phyloP scores from a whole-genome alignment of 306 rosid species.

The Vigna mungo region DNA sequence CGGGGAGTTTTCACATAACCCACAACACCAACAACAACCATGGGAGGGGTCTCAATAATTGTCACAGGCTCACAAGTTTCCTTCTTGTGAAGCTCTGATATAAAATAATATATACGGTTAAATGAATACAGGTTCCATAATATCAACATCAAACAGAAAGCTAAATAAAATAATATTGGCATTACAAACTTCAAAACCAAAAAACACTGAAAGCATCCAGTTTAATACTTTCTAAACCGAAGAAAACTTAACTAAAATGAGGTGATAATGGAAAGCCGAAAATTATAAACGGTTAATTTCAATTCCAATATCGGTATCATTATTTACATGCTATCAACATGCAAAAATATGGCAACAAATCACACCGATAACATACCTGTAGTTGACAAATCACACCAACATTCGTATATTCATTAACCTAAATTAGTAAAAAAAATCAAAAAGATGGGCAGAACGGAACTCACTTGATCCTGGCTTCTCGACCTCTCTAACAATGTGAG shows the following conservation, averaged over 20 bases:
- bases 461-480: conserved; percentile 88
- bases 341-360: neutral
- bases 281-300: too few species aligned
- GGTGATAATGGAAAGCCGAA: too few species aligned
- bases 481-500: conserved; percentile 88
- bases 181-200: neutral
- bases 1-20: conserved; percentile 89
- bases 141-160: neutral
- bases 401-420: neutral
- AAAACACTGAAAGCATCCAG: too few species aligned
- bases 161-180: neutral
- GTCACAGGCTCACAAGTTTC: conserved; percentile 91
- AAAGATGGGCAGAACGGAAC: neutral
- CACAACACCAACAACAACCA: conserved; percentile 87
- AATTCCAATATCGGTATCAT: too few species aligned
- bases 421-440: too few species aligned
- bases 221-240: neutral
- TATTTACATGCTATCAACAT: too few species aligned
- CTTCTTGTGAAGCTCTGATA: conserved; percentile 88
- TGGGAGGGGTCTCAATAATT: conserved; percentile 81
- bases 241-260: neutral
- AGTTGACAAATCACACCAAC: too few species aligned
- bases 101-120: neutral
- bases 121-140: neutral
- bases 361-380: neutral